Conservation (phyloP, 2,329 filamentous ascomycete species). For the Scleromitrula shiraiana region DNA sequence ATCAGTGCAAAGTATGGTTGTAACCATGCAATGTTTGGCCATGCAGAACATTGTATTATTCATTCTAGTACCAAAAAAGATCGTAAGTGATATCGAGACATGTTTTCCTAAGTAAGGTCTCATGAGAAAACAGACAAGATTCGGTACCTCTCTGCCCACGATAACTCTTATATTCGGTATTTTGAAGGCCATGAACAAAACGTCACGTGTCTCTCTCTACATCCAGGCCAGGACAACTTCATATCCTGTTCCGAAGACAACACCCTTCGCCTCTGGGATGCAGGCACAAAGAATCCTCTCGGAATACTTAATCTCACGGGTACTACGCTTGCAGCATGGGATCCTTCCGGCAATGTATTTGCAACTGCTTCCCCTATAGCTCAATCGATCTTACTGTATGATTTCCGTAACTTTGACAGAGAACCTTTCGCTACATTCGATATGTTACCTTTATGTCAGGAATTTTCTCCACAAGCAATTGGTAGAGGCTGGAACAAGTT, state of each 20-base stretch:
- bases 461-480: slow-evolving; percentile 38
- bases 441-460: slow-evolving; percentile 48
- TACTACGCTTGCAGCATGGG: slow-evolving; percentile 79
- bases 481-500: slow-evolving; percentile 77
- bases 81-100: slow-evolving; percentile 39
- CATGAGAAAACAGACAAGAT: slow-evolving; percentile 57
- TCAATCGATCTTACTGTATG: slow-evolving; percentile 79
- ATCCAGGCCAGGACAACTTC: slow-evolving; percentile 83
- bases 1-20: slow-evolving; percentile 96
- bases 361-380: slow-evolving; percentile 78
- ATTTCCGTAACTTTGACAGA: slow-evolving; percentile 89
- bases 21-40: slow-evolving; percentile 89
- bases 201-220: slow-evolving; percentile 77
- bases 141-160: slow-evolving; percentile 81
- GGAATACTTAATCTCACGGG: slow-evolving; percentile 74
- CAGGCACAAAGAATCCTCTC: slow-evolving; percentile 64
- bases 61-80: slow-evolving; percentile 96
- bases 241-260: slow-evolving; percentile 87
- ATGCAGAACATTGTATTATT: slow-evolving; percentile 77
- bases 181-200: slow-evolving; percentile 82
- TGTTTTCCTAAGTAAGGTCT: background rate
- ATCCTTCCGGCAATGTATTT: slow-evolving; percentile 86
- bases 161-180: slow-evolving; percentile 94
- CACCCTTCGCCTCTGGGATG: slow-evolving; percentile 83
- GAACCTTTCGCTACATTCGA: slow-evolving; percentile 84